phyloP scores from a whole-genome alignment of 495 filamentous ascomycete species.

The Lineolata rhizophorae region DNA sequence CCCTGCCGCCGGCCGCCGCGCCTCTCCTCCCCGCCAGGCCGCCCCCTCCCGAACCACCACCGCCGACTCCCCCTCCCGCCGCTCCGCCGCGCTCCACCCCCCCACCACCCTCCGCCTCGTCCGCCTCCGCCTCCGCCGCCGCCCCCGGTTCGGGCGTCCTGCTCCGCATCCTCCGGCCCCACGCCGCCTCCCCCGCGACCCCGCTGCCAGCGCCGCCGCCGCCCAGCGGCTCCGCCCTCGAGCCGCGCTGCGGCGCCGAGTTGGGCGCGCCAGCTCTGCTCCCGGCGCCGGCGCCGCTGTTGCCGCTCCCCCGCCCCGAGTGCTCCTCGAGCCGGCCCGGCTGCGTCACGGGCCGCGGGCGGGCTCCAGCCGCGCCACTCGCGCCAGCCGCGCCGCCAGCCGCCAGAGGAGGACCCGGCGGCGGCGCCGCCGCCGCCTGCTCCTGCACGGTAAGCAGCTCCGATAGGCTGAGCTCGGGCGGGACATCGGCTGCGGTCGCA shows the following conservation, averaged over 20 bases:
- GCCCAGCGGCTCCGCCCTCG: too few species aligned
- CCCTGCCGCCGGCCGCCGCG: slow-evolving; percentile 1
- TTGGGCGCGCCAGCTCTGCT: too few species aligned
- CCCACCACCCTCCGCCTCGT: neutral
- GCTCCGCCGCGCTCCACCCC: neutral
- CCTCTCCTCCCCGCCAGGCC: neutral
- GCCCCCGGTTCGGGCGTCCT: neutral
- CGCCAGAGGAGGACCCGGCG: neutral
- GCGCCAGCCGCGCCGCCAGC: too few species aligned
- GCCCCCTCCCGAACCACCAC: neutral
- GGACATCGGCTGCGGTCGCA: neutral
- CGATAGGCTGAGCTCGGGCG: neutral
- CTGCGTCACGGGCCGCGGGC: too few species aligned
- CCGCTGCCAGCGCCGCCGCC: too few species aligned
- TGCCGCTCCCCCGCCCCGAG: too few species aligned
- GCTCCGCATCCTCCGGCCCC: too few species aligned
- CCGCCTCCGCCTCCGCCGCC: neutral
- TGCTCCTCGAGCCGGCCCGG: too few species aligned
- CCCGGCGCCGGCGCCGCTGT: too few species aligned
- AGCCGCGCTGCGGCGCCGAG: too few species aligned
- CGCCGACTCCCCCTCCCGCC: neutral
- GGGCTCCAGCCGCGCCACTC: too few species aligned
- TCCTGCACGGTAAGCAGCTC: neutral
- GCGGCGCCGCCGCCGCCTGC: neutral
- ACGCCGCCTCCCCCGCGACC: too few species aligned